Conservation (phyloP, 108 stramenopile species). For the Aurantiochytrium sp. region DNA sequence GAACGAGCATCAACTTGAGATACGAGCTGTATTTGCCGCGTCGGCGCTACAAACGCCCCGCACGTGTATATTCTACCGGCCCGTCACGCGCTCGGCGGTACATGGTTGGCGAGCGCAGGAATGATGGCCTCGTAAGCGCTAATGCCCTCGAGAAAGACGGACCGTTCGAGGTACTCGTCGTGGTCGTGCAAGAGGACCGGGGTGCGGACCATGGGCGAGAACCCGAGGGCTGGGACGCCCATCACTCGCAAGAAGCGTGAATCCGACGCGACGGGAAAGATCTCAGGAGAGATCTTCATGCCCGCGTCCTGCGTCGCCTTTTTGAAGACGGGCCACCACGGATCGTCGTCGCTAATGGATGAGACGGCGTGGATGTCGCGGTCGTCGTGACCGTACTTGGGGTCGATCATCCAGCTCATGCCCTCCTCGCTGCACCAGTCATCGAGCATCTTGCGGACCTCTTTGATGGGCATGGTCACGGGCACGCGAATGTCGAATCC, state of each 20-base stretch:
- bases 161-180: slow-evolving; percentile 84
- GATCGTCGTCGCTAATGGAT: slow-evolving; percentile 69
- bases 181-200: slow-evolving; percentile 91
- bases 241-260: slow-evolving; percentile 77
- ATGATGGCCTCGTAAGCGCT: slow-evolving; percentile 78
- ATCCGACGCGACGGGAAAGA: slow-evolving; percentile 96
- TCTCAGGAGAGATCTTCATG: slow-evolving; percentile 63
- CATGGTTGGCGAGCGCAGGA: slow-evolving; percentile 43
- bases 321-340: slow-evolving; percentile 77
- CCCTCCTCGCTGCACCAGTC: slow-evolving; percentile 78
- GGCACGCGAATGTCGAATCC: slow-evolving; percentile 89
- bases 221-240: slow-evolving; percentile 84
- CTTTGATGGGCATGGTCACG: slow-evolving; percentile 69
- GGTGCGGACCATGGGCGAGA: slow-evolving; percentile 84
- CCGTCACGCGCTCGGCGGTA: too few relatives aligned
- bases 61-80: too few relatives aligned
- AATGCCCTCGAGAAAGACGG: slow-evolving; percentile 82
- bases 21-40: too few relatives aligned
- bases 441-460: slow-evolving; percentile 74
- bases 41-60: too few relatives aligned
- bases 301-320: slow-evolving; percentile 64
- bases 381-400: slow-evolving; percentile 34
- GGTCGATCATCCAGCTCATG: slow-evolving; percentile 70
- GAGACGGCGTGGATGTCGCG: slow-evolving; percentile 63
- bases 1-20: too few relatives aligned